A percentile compares a stretch with the other conserved stretches of the same genome.
Evolutionary conservation across 2,329 filamentous ascomycete genomes (phyloP).

Genomic region (Parafenestella ontariensis): DNA sequence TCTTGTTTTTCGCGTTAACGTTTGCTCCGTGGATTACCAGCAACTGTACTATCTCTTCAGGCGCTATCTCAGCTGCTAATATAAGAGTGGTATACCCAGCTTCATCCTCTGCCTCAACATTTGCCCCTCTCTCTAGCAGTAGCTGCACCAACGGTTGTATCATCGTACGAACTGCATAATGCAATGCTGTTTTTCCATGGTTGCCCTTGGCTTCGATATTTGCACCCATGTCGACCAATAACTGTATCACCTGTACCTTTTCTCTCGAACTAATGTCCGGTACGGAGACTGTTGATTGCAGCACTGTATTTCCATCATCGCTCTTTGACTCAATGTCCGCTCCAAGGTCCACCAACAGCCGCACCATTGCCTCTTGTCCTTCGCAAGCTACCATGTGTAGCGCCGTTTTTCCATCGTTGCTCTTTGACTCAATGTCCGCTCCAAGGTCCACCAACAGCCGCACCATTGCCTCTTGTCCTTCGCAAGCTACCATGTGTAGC

Average conservation of each 20-base stretch:
- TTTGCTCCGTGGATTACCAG: conserved; percentile 2
- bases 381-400: conserved; percentile 1
- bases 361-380: background rate
- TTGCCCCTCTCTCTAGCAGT: background rate
- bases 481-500: conserved; percentile 1
- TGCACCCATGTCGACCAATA: conserved; percentile 5
- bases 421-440: background rate
- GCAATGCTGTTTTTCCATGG: conserved; percentile 2
- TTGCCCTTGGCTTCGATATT: conserved; percentile 1
- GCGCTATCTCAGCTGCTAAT: background rate
- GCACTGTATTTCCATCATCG: background rate
- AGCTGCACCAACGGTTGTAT: background rate
- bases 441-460: background rate
- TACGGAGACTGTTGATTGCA: no score
- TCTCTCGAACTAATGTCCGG: background rate
- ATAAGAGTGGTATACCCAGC: background rate
- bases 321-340: background rate
- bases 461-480: background rate
- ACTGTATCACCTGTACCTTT: background rate
- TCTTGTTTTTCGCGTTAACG: conserved; percentile 1
- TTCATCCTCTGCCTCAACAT: background rate
- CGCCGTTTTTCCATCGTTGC: background rate
- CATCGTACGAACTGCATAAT: background rate
- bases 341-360: background rate
- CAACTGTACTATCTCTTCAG: background rate